Conservation (phyloP, 2,329 filamentous ascomycete species). For the Trichoderma breve region DNA sequence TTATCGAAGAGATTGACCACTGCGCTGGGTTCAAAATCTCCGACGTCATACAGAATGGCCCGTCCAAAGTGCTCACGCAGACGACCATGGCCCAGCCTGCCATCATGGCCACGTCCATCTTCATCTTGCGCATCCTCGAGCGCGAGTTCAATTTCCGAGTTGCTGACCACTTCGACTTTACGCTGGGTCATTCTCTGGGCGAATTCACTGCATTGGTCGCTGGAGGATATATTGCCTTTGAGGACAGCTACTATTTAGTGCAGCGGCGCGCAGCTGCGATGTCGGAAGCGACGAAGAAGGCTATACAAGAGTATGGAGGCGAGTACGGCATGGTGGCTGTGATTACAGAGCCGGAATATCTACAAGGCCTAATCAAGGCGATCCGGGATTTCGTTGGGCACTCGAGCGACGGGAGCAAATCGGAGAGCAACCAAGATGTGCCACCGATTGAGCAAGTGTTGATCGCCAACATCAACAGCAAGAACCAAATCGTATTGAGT, state of each 20-base stretch:
- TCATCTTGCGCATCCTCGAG: constrained; percentile 85
- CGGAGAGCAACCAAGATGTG: constrained; percentile 64
- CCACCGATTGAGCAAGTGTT: constrained; percentile 82
- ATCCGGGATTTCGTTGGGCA: constrained; percentile 79
- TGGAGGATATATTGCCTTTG: constrained; percentile 74
- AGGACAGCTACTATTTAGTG: constrained; percentile 75
- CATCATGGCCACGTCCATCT: constrained; percentile 91
- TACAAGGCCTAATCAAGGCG: constrained; percentile 65
- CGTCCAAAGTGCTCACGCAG: constrained; percentile 71
- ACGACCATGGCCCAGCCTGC: constrained; percentile 91
- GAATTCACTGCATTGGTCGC: constrained; percentile 91
- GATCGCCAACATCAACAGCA: constrained; percentile 92
- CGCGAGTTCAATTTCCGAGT: constrained; percentile 77
- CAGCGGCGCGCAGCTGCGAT: constrained; percentile 77
- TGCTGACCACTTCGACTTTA: constrained; percentile 71
- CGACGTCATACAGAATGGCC: constrained; percentile 73
- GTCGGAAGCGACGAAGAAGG: constrained; percentile 69
- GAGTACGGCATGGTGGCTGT: constrained; percentile 94
- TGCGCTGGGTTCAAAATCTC: constrained; percentile 73
- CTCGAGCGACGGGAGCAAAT: constrained; percentile 61
- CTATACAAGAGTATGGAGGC: constrained; percentile 65
- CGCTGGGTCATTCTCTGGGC: constrained; percentile 85
- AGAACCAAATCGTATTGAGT: constrained; percentile 92
- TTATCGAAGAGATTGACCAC: constrained; percentile 82
- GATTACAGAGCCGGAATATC: constrained; percentile 78